Evolutionary conservation across 2,329 filamentous ascomycete species (phyloP).

Genomic region (Colletotrichum abscissum): DNA sequence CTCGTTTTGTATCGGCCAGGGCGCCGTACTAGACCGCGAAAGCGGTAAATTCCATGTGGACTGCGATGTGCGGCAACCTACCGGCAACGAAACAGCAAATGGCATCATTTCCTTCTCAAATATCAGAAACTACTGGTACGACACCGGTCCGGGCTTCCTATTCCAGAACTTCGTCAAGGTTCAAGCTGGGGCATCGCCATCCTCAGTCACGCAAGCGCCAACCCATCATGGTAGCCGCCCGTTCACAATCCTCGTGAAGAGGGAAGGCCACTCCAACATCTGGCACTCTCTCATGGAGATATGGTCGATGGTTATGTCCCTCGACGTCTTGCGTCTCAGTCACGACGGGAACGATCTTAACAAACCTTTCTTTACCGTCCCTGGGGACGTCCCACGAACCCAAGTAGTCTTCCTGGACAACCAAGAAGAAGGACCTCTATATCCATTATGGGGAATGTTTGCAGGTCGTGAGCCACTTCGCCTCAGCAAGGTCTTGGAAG

Average conservation of each 20-base stretch:
- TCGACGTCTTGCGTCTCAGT: conserved; percentile 47
- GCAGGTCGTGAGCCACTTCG: conserved; percentile 44
- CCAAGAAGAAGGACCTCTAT: conserved; percentile 46
- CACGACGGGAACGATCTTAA: conserved; percentile 22
- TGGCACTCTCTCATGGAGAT: conserved; percentile 51
- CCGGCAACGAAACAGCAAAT: too few relatives aligned
- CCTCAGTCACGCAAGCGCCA: too few relatives aligned
- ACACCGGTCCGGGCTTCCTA: too few relatives aligned
- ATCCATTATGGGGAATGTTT: conserved; percentile 51
- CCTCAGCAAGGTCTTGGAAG: conserved; percentile 38
- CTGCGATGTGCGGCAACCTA: too few relatives aligned
- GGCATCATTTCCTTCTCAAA: too few relatives aligned
- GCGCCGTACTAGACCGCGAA: too few relatives aligned
- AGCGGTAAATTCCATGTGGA: too few relatives aligned
- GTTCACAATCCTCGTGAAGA: conserved; percentile 43
- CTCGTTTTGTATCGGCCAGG: too few relatives aligned
- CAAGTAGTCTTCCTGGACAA: conserved; percentile 51
- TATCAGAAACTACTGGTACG: too few relatives aligned
- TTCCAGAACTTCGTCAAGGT: too few relatives aligned
- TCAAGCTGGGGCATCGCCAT: too few relatives aligned
- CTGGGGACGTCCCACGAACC: conserved; percentile 39
- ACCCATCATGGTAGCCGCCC: too few relatives aligned
- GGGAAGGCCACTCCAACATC: conserved; percentile 46
- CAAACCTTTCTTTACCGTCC: conserved; percentile 37
- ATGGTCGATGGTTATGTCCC: conserved; percentile 44